A percentile compares a stretch with the other conserved stretches of the same genome.
phyloP scores from a whole-genome alignment of 1,139 yeast genomes.

The Kodamaea plutei region DNA sequence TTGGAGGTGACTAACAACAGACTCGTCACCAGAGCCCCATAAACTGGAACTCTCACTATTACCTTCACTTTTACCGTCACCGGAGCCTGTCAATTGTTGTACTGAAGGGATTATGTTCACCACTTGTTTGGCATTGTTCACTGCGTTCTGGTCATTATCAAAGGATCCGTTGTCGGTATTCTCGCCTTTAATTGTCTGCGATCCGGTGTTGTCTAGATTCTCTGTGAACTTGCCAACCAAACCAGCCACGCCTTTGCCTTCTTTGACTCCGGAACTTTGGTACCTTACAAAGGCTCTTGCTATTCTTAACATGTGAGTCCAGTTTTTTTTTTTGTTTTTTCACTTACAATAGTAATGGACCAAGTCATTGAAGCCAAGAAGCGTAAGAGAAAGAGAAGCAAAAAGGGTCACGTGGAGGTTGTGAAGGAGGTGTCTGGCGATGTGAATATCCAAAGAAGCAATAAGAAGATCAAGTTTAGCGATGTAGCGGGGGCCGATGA shows the following conservation, averaged over 20 bases:
- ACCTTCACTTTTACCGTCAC: constrained; percentile 30
- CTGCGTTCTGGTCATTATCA: too few species aligned
- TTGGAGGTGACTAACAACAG: constrained; percentile 44
- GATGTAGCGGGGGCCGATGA: constrained; percentile 18
- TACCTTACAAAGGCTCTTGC: too few species aligned
- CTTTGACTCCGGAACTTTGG: too few species aligned
- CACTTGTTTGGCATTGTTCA: constrained; percentile 3
- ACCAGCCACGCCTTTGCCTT: too few species aligned
- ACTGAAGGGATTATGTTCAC: constrained; percentile 39
- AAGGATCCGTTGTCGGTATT: too few species aligned
- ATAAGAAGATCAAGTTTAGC: constrained; percentile 31
- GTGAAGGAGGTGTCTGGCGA: constrained; percentile 6
- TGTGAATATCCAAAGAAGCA: constrained; percentile 12
- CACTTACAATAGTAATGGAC: too few species aligned
- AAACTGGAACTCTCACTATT: too few species aligned
- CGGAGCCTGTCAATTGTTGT: constrained; percentile 20
- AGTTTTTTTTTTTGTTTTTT: neutral
- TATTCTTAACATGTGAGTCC: too few species aligned
- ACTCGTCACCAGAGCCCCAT: constrained; percentile 25
- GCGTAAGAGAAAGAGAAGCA: constrained; percentile 19
- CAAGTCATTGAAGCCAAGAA: too few species aligned
- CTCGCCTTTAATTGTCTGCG: too few species aligned
- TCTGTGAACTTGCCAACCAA: too few species aligned
- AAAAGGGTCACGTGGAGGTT: constrained; percentile 4
- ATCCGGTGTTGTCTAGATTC: too few species aligned